Base-by-base conservation (phyloP, 1,284 basidiomycete genomes). In the Leccinum pallidistipes region DNA sequence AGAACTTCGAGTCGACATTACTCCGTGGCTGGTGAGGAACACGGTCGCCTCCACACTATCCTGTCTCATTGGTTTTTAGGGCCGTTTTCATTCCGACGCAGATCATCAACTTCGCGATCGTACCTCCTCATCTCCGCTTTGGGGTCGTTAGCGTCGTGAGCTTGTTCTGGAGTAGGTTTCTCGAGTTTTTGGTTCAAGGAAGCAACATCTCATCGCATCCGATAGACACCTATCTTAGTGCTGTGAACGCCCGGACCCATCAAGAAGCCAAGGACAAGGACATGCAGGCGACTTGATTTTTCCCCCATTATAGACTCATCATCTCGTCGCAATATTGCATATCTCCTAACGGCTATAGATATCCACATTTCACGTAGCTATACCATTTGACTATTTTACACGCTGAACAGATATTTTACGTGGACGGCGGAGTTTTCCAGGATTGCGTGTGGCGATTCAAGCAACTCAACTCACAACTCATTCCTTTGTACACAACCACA, bases 101-200 rank as follows among this genome's bases (percentile, higher is more conserved):
- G 72, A 73, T 91, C 59, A 77, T 93, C 78, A 95, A 95, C 78
- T 95, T 95, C 69, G 79, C 86, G 12, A 27, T 95, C 56, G 83
- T 95, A 0, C 94, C 93, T 0, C 83, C 83, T 4, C 92, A 94
- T 68, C 79, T 94, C 59, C 86, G 92, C n/a, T 87, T 95, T 62
- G 80, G 90, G 8, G 80, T 90, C 21, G 83, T 94, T 31, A 86
- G 92, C 69, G 82, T 89, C 14, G 91, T 95, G 58, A 90, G 88
- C 62, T 80, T 95, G 58, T 91, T 93, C 77, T 95, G 92, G 94
- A 95, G 90, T 92, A 69, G 57, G 87, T 83, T n/a, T 2, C 11
- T 50, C 5, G 10, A 49, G 38, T 32, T 54, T 27, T 36, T 68
- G 56, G 72, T 50, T 29, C 24, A 29, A 5, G 24, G 14, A 29